Conservation (phyloP, 148 eudicot genomes). For the Vaccinium darrowii region DNA sequence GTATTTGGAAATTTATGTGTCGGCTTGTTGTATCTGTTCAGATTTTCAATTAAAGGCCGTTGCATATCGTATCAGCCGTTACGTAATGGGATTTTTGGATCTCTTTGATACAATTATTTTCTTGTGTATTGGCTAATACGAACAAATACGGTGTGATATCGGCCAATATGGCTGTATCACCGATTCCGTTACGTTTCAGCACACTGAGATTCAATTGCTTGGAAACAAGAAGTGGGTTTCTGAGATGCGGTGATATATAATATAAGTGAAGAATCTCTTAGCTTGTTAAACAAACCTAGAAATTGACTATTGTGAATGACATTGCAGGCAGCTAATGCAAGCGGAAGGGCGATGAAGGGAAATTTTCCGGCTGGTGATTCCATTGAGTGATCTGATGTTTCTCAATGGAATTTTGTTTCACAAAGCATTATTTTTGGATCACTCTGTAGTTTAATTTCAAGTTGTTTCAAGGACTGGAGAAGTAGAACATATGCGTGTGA, state of each 20-base stretch:
- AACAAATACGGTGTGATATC: no score
- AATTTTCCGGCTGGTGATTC: not conserved
- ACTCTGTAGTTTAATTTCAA: not conserved
- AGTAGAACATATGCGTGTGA: not conserved
- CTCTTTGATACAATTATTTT: no score
- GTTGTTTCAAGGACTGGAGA: not conserved
- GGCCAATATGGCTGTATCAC: no score
- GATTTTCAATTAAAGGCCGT: no score
- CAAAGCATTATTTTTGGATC: not conserved
- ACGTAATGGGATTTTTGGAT: no score
- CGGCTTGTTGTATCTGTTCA: not conserved
- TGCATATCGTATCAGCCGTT: no score
- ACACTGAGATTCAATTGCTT: no score
- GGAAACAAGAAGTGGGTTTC: not conserved
- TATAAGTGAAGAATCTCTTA: not conserved
- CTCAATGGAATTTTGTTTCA: not conserved
- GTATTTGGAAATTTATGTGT: not conserved
- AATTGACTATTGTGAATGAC: not conserved
- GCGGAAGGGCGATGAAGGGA: slow-evolving; percentile 19
- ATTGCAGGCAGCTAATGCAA: slow-evolving; percentile 19
- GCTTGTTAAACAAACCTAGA: not conserved
- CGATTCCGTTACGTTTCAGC: no score
- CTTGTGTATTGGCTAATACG: no score
- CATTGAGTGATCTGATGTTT: not conserved
- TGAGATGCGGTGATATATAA: no score